These are phyloP conservation scores for Mrakiaceae sp. DNA, from an alignment of 1,284 basidiomycete genomes.

Conservation along the genomic window DNA sequence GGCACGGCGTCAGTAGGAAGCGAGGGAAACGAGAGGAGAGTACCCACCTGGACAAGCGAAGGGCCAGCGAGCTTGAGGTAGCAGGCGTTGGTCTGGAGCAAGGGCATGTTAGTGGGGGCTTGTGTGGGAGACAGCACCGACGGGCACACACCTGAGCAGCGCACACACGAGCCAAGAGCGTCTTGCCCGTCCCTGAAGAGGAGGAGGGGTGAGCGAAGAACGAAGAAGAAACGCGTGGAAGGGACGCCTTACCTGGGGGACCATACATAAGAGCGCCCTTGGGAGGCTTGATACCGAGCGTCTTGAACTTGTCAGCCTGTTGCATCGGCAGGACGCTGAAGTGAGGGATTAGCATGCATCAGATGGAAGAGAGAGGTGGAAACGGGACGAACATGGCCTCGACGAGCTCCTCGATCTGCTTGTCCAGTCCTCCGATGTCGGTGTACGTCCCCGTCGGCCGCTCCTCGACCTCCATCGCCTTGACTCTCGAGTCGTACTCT, in stretches of 20 bases:
- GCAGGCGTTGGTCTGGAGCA: constrained; percentile 58
- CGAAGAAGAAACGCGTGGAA: neutral
- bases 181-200: constrained; percentile 57
- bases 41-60: constrained; percentile 51
- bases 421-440: constrained; percentile 67
- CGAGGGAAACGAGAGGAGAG: constrained; percentile 23
- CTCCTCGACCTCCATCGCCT: constrained; percentile 89
- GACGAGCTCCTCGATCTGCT: constrained; percentile 69
- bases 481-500: constrained; percentile 67
- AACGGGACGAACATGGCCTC: constrained; percentile 50
- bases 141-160: constrained; percentile 38
- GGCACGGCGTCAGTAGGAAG: neutral
- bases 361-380: too few species aligned
- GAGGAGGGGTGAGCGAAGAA: neutral
- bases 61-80: constrained; percentile 69
- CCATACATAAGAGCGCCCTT: constrained; percentile 73
- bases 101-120: too few species aligned
- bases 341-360: constrained; percentile 10
- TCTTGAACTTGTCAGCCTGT: constrained; percentile 70
- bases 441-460: constrained; percentile 66
- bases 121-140: too few species aligned
- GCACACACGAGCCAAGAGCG: constrained; percentile 62
- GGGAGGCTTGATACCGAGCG: constrained; percentile 63
- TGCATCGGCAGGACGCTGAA: constrained; percentile 59
- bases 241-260: constrained; percentile 46